Evolutionary conservation across 345 rosid species (phyloP), one percentile per base, ranked within the genome.

Genomic region (Citrus cavaleriei): DNA sequence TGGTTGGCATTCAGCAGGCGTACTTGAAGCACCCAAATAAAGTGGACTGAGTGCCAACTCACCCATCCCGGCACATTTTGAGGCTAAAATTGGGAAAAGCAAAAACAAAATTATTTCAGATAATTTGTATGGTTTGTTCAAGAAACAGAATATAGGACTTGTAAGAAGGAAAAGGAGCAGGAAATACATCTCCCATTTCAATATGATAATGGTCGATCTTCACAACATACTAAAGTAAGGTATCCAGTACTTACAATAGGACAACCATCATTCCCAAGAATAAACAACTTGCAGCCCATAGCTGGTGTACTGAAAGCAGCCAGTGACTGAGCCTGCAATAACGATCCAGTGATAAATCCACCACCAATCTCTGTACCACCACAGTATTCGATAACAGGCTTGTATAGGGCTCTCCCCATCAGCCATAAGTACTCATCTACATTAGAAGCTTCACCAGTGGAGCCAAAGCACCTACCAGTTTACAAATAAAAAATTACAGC

Each of bases 321-420:
- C 76, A 92, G 79, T 28, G 97, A 90, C 78, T 96, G 98, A 70
- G 95, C 85, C 87, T 96, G 98, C 81, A 93, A 77, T 61, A 96
- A 82, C 59, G 98, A 94, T 30, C 99, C 99, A 12, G 98, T 30
- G 71, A 91, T 80, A 83, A 96, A 96, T 79, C 82, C 89, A 13
- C 99, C 99, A 60, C 97, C 97, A 77, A 96, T 94, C 88, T 96
- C 99, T 54, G 99, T 94, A 57, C 98, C 99, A 10, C 99, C 98
- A 82, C 99, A 96, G 80, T 94, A 94, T 85, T 96, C 99, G 4
- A 96, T 91, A 79, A 96, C 83, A 38, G 99, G 99, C 65, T 90
- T 94, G 92, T 91, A 96, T 72, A 61, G 78, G 77, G 97, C 98
- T 86, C 97, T 91, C 24, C 98, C 95, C 99, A 91, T 96, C 82